phyloP scores from a whole-genome alignment of 352 stramenopile species.

The Pythium utonaiense region DNA sequence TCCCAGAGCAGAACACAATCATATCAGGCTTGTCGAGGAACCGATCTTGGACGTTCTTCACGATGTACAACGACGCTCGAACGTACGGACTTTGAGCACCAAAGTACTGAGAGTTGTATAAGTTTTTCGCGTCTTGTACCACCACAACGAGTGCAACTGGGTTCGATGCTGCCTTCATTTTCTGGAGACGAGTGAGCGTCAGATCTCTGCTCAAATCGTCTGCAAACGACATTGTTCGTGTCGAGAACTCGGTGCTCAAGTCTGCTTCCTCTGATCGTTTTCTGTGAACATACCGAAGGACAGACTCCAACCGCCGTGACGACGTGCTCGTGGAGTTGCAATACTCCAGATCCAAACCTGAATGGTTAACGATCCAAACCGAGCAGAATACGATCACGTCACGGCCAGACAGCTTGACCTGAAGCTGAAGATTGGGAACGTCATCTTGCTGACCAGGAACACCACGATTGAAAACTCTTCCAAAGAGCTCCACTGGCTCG shows the following conservation, averaged over 20 bases:
- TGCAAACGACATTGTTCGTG: slow-evolving; percentile 58
- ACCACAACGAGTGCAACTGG: slow-evolving; percentile 81
- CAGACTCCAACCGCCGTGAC: slow-evolving; percentile 50
- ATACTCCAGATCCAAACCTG: slow-evolving; percentile 81
- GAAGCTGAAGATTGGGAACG: slow-evolving; percentile 78
- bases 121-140: slow-evolving; percentile 66
- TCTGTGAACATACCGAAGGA: slow-evolving; percentile 76
- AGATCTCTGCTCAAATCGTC: slow-evolving; percentile 43
- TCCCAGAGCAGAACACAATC: slow-evolving; percentile 67
- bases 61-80: slow-evolving; percentile 69
- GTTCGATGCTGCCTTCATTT: slow-evolving; percentile 73
- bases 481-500: slow-evolving; percentile 64
- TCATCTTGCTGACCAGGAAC: slow-evolving; percentile 67
- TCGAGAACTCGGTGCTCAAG: slow-evolving; percentile 57
- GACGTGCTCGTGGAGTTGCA: slow-evolving; percentile 82
- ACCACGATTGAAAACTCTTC: slow-evolving; percentile 62
- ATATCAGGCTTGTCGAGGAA: slow-evolving; percentile 79
- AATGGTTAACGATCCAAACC: slow-evolving; percentile 88
- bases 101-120: slow-evolving; percentile 88
- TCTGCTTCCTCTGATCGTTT: slow-evolving; percentile 38
- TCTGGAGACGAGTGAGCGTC: slow-evolving; percentile 59
- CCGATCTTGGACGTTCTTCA: slow-evolving; percentile 79
- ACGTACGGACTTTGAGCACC: slow-evolving; percentile 85
- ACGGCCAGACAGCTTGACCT: slow-evolving; percentile 75
- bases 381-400: slow-evolving; percentile 86